phyloP scores from a whole-genome alignment of 1,139 yeast genomes.

The Arxiozyma bovina region DNA sequence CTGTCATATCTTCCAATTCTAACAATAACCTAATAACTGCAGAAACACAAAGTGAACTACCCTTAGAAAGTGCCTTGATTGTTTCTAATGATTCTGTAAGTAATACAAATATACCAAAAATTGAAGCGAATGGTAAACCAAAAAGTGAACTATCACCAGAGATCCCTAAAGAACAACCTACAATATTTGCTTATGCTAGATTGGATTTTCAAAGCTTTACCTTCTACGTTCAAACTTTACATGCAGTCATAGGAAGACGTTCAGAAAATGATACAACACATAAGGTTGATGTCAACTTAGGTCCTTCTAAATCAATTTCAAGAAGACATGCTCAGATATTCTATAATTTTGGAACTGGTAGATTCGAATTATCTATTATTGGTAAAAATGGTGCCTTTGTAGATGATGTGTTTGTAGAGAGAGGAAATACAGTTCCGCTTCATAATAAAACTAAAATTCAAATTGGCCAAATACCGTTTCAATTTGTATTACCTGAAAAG shows the following conservation, averaged over 20 bases:
- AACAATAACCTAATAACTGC: background rate
- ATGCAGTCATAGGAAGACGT: slow-evolving; percentile 82
- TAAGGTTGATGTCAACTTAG: slow-evolving; percentile 84
- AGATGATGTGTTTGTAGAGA: slow-evolving; percentile 77
- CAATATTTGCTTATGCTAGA: slow-evolving; percentile 88
- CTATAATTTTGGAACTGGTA: slow-evolving; percentile 88
- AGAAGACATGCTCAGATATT: slow-evolving; percentile 90
- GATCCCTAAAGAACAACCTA: slow-evolving; percentile 34
- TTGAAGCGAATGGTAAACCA: background rate
- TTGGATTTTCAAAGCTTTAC: slow-evolving; percentile 87
- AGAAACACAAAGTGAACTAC: background rate
- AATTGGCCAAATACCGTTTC: slow-evolving; percentile 84
- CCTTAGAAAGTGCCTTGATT: background rate
- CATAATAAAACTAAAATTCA: slow-evolving; percentile 77
- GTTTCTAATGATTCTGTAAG: background rate
- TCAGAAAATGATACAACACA: slow-evolving; percentile 57
- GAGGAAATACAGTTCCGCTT: slow-evolving; percentile 82
- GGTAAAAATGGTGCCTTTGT: slow-evolving; percentile 97
- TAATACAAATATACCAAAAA: background rate
- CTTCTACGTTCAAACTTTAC: slow-evolving; percentile 91
- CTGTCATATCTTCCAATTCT: background rate
- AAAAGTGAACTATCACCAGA: slow-evolving; percentile 2
- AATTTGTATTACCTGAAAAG: slow-evolving; percentile 64
- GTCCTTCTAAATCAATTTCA: slow-evolving; percentile 84
- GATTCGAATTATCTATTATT: slow-evolving; percentile 80